These are phyloP conservation scores for Camelina sativa DNA, from an alignment of 345 rosid genomes.

Conservation along the genomic window DNA sequence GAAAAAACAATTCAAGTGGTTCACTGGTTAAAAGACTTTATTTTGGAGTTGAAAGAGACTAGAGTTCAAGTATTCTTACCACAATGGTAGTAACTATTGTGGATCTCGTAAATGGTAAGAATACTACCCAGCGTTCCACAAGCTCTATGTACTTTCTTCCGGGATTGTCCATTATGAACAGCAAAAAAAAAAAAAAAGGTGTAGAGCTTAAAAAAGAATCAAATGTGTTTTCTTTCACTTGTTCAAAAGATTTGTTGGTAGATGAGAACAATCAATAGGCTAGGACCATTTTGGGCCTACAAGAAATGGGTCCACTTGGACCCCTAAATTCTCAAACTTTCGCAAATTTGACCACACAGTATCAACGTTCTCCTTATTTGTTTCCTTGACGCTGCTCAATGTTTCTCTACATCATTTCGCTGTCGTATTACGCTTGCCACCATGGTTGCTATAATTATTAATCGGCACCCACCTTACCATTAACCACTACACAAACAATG, in stretches of 20 bases:
- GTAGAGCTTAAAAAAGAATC: background rate
- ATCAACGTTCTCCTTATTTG: background rate
- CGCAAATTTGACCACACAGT: constrained; percentile 29
- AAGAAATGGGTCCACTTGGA: constrained; percentile 23
- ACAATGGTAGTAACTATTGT: background rate
- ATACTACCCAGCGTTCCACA: background rate
- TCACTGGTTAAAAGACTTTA: background rate
- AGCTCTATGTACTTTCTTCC: background rate
- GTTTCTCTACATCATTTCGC: constrained; percentile 9
- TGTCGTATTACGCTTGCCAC: constrained; percentile 22
- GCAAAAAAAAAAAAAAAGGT: background rate
- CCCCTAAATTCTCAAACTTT: constrained; percentile 1
- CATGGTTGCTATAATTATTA: constrained; percentile 19
- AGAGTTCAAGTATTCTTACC: background rate
- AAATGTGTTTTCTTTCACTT: constrained; percentile 7
- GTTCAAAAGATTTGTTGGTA: constrained; percentile 23
- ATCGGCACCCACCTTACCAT: constrained; percentile 17
- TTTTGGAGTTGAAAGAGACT: background rate
- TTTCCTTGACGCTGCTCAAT: background rate
- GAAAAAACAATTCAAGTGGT: background rate
- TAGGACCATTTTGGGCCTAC: constrained; percentile 40
- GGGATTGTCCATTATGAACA: background rate
- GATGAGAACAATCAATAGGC: constrained; percentile 41
- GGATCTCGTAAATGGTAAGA: background rate
- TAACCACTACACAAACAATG: constrained; percentile 17